Evolutionary conservation across 352 stramenopile species (phyloP), one percentile per base, ranked within the genome.

Genomic region (Globisporangium spinosum): DNA sequence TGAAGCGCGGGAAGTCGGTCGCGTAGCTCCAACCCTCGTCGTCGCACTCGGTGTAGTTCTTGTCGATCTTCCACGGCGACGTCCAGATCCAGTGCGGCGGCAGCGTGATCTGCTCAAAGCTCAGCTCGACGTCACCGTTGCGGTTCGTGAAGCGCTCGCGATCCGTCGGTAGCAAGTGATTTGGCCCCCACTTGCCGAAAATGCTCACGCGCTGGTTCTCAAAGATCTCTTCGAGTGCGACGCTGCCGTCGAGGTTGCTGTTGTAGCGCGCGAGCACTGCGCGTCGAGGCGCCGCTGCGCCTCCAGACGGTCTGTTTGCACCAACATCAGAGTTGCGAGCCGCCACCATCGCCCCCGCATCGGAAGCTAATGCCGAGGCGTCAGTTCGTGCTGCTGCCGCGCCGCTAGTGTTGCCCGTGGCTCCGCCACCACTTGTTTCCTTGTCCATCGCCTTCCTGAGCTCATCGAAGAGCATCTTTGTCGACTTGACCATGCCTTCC

Each of bases 21-120:
- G 87, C 87, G 65, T 95, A 95, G 70, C 87, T 95, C 87, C 87
- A 95, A 25, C 87, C 87, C 80, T 95, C 85, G 54, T 94, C 87
- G 53, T 95, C 85, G 59, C 87, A 95, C 62, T 95, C 83, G 6
- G 87, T 95, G 77, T 95, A 95, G 68, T 79, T 94, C 76, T 87
- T 93, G 77, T 95, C 87, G 25, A 95, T 91, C 22, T 86, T 85
- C 87, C 87, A 95, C 15, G 87, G 85, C 40, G 87, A 89, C 13
- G 84, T 94, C 87, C 87, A 95, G 61, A 87, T 87, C 87, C 87
- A 95, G 64, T 91, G 67, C 20, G 75, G 79, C 57, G 85, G 87
- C n/a, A 90, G 64, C 40, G 64, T 80, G 58, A 95, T 80, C 63
- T 89, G 75, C 68, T 95, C 85, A 62, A 95, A 94, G 63, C 82